A percentile compares a stretch with the other conserved stretches of the same genome.
phyloP scores from a whole-genome alignment of 257 asterid genomes.

The Capsicum chinense region DNA sequence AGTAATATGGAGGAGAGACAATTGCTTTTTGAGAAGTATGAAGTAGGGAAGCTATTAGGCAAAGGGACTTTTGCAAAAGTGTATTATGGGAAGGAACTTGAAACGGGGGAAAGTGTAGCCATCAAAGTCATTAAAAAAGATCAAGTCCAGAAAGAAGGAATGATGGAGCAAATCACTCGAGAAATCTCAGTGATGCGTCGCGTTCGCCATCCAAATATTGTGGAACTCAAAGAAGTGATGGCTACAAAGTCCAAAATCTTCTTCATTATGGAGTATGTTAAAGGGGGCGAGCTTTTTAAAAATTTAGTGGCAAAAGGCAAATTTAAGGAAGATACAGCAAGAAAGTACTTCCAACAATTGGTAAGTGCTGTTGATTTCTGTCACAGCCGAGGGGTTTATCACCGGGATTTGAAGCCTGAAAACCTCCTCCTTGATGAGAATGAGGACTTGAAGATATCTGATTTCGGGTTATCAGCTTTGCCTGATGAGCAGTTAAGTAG shows the following conservation, averaged over 20 bases:
- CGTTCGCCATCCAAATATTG: slow-evolving; percentile 67
- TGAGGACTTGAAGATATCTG: slow-evolving; percentile 55
- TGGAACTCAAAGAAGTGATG: slow-evolving; percentile 61
- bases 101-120: slow-evolving; percentile 57
- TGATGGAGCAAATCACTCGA: slow-evolving; percentile 61
- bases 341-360: slow-evolving; percentile 60
- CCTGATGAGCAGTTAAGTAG: slow-evolving; percentile 41
- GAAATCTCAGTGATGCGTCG: slow-evolving; percentile 67
- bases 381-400: slow-evolving; percentile 43
- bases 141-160: slow-evolving; percentile 47
- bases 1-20: slow-evolving; percentile 44
- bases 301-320: slow-evolving; percentile 49
- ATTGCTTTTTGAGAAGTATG: slow-evolving; percentile 56
- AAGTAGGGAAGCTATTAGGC: slow-evolving; percentile 54
- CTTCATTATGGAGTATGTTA: slow-evolving; percentile 64
- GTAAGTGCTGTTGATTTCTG: slow-evolving; percentile 55
- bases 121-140: slow-evolving; percentile 64
- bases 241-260: slow-evolving; percentile 59
- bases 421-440: slow-evolving; percentile 68
- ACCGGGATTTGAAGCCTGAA: slow-evolving; percentile 55
- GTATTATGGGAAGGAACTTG: slow-evolving; percentile 45
- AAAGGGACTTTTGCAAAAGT: slow-evolving; percentile 71
- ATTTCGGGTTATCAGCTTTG: slow-evolving; percentile 65
- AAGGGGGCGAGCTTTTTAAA: slow-evolving; percentile 66
- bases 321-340: slow-evolving; percentile 50